These are phyloP conservation scores for Colletotrichum euphorbiae DNA, from an alignment of 2,329 filamentous ascomycete species.

Conservation along the genomic window DNA sequence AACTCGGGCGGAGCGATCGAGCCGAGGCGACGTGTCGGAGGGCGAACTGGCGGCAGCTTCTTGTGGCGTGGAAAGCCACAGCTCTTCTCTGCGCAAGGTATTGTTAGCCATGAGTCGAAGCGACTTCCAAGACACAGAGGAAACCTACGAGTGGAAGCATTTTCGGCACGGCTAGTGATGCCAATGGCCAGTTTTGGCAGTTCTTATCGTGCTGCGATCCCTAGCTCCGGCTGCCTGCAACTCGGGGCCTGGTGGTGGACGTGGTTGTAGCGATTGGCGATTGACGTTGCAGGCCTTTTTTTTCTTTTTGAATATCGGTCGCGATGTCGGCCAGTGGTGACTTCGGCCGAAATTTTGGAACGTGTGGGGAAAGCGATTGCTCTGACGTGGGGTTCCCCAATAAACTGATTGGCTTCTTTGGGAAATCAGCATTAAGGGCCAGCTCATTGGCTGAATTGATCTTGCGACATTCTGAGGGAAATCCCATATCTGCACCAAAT, in stretches of 20 bases:
- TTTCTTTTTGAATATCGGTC: neutral
- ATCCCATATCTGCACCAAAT: too few relatives aligned
- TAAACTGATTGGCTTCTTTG: constrained; percentile 10
- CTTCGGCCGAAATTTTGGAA: constrained; percentile 32
- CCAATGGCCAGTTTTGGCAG: constrained; percentile 15
- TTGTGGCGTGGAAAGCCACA: constrained; percentile 45
- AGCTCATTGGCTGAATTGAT: constrained; percentile 17
- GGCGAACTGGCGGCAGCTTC: constrained; percentile 60
- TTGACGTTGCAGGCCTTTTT: neutral
- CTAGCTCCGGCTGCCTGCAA: constrained; percentile 7
- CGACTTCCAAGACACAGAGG: neutral
- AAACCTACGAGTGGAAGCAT: constrained; percentile 39
- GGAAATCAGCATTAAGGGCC: constrained; percentile 18
- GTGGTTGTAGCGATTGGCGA: neutral
- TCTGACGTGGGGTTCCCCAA: constrained; percentile 26
- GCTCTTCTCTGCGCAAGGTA: constrained; percentile 44
- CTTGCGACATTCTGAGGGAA: neutral
- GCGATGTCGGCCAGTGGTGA: constrained; percentile 26
- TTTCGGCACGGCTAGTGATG: neutral
- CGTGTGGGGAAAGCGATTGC: constrained; percentile 17
- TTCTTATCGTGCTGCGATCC: neutral
- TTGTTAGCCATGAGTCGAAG: neutral
- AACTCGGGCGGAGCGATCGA: constrained; percentile 22
- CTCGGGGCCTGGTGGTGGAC: neutral
- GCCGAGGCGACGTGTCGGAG: constrained; percentile 46